These are phyloP conservation scores for Phytophthora macrochlamydospora DNA, from an alignment of 352 stramenopile genomes.

Conservation along the genomic window DNA sequence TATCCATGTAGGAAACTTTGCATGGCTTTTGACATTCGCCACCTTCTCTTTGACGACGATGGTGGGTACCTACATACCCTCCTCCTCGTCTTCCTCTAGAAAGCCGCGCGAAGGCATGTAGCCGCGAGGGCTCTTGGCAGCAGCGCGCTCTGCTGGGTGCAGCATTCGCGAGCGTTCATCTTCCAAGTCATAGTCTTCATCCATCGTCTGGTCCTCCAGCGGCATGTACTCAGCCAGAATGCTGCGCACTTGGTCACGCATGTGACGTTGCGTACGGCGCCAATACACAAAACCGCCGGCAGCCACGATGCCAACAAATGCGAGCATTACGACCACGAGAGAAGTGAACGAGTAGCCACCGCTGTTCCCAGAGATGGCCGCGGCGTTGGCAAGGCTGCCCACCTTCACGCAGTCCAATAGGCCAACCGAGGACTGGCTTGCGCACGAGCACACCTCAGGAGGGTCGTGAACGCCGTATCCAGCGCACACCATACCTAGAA, in stretches of 20 bases:
- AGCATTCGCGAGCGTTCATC: conserved; percentile 53
- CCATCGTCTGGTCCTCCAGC: conserved; percentile 88
- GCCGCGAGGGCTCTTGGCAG: conserved; percentile 82
- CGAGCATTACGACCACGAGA: conserved; percentile 85
- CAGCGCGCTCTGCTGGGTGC: conserved; percentile 69
- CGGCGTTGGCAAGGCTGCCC: conserved; percentile 70
- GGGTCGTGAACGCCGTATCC: conserved; percentile 84
- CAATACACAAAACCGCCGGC: conserved; percentile 90
- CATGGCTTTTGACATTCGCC: conserved; percentile 2
- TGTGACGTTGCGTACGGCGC: conserved; percentile 91
- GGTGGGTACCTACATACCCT: conserved; percentile 53
- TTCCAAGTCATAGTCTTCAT: conserved; percentile 70
- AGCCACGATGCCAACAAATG: conserved; percentile 79
- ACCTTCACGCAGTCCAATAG: conserved; percentile 76
- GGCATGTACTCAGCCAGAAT: conserved; percentile 98
- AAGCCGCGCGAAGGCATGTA: conserved; percentile 89
- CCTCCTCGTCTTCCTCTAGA: conserved; percentile 82
- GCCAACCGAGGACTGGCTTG: conserved; percentile 64
- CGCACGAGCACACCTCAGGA: conserved; percentile 78
- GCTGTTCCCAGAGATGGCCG: conserved; percentile 41
- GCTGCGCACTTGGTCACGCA: conserved; percentile 95
- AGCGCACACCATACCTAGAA: conserved; percentile 86
- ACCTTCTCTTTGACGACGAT: conserved; percentile 3
- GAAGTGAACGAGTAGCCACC: conserved; percentile 81
- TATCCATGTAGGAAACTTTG: conserved; percentile 12